These are phyloP conservation scores for Punica granatum DNA, from an alignment of 345 rosid species.

Conservation along the genomic window DNA sequence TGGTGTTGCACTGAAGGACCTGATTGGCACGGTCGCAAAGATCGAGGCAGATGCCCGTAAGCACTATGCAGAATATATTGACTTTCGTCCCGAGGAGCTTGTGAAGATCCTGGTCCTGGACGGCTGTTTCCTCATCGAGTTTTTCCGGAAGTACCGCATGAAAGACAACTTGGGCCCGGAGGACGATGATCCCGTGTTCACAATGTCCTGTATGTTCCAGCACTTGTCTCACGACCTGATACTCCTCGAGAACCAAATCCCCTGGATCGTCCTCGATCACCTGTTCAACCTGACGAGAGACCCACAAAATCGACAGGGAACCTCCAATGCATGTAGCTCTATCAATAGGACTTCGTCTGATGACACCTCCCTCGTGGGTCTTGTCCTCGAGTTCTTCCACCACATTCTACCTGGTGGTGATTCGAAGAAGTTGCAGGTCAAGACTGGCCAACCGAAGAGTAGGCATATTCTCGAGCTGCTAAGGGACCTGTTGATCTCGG, in stretches of 20 bases:
- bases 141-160: constrained; percentile 5
- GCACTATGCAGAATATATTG: constrained; percentile 12
- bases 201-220: constrained; percentile 13
- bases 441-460: not conserved
- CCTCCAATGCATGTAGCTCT: too few relatives aligned
- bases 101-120: constrained; percentile 14
- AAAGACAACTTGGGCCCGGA: not conserved
- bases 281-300: not conserved
- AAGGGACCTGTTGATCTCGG: constrained; percentile 6
- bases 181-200: constrained; percentile 13
- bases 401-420: not conserved
- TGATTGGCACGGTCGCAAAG: not conserved
- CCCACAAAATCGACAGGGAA: too few relatives aligned
- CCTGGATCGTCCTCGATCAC: not conserved
- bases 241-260: constrained; percentile 18
- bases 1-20: not conserved
- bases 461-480: constrained; percentile 20
- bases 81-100: not conserved
- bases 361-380: constrained; percentile 7
- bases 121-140: constrained; percentile 18
- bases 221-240: constrained; percentile 18
- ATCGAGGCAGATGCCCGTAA: constrained; percentile 6
- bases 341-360: too few relatives aligned
- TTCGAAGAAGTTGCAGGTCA: not conserved
- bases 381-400: constrained; percentile 1